phyloP scores from a whole-genome alignment of 108 stramenopile genomes.

The Skeletonema tropicum region DNA sequence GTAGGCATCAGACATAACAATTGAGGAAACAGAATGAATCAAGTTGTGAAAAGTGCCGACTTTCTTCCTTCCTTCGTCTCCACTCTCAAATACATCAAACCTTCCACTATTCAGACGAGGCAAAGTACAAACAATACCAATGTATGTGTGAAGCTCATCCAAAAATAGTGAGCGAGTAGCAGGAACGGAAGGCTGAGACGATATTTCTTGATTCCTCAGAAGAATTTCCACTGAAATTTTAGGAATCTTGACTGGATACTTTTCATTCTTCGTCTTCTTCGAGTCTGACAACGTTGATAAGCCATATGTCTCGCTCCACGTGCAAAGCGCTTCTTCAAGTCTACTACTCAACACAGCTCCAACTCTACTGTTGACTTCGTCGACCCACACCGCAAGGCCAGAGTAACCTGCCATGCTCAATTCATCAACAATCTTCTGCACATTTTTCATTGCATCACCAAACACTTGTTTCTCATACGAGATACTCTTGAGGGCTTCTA shows the following conservation, averaged over 20 bases:
- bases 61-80: conserved; percentile 13
- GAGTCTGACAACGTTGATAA: background rate
- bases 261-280: conserved; percentile 26
- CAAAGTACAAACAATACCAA: conserved; percentile 82
- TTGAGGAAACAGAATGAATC: conserved; percentile 54
- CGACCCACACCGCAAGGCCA: conserved; percentile 76
- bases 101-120: conserved; percentile 86
- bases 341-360: conserved; percentile 66
- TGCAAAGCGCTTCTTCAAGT: conserved; percentile 66
- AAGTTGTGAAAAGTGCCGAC: conserved; percentile 61
- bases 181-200: conserved; percentile 75
- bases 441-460: conserved; percentile 56
- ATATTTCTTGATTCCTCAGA: conserved; percentile 86
- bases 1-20: conserved; percentile 68
- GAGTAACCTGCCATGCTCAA: conserved; percentile 86
- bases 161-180: conserved; percentile 71
- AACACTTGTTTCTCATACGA: conserved; percentile 70
- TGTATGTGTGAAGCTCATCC: conserved; percentile 78
- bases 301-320: conserved; percentile 59
- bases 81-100: conserved; percentile 89
- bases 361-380: conserved; percentile 66
- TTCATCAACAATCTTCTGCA: conserved; percentile 94
- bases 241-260: conserved; percentile 44
- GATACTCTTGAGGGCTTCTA: conserved; percentile 56
- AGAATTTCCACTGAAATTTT: conserved; percentile 77